Evolutionary conservation across 192 early-diverging fungal genomes (phyloP), one percentile per base, ranked within the genome.

Genomic region (Umbelopsis vinacea): DNA sequence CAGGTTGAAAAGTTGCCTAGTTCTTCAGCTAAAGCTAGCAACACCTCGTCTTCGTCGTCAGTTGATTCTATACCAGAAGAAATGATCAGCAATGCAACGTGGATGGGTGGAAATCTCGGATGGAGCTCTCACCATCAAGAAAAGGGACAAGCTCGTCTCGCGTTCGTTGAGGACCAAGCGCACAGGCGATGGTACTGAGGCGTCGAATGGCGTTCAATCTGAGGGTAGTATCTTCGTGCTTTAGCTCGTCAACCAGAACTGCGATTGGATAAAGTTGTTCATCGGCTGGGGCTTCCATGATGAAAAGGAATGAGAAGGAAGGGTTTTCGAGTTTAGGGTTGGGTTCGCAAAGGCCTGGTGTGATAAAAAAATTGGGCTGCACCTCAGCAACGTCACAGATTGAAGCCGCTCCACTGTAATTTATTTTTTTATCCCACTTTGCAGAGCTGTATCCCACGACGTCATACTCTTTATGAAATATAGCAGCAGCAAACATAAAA

Each of bases 1-100:
- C 92, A 93, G 73, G 96, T 92, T 66, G 93, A 88, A 83, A 99
- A 96, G 76, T 91, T 84, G 22, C 95, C 97, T 50, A 99, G 88
- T 71, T 98, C 92, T 79, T 97, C 94, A 17, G 97, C 98, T 46
- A 99, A 83, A 46, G 94, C 92, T 22, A 97, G 74, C 68, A 99
- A 79, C 40, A 99, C 91, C 79, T 99, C 98, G 79, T 99, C 98
- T 76, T 99, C 98, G 78, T 99, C 98, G 82, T 99, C 97, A 75
- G 97, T 97, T 15, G 96, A 96, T 85, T 99, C 97, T 97, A 77
- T 26, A 14, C 35, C 19, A 70, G 67, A 37, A 71, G 15, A 73
- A 26, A 22, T 52, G 35, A 52, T 54, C 53, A 40, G 40, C 40
- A 66, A 69, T 53, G 66, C 11, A n/a, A 50, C 33, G 57, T 24